Conservation (phyloP, 306 rosid species). For the Malus sieversii region DNA sequence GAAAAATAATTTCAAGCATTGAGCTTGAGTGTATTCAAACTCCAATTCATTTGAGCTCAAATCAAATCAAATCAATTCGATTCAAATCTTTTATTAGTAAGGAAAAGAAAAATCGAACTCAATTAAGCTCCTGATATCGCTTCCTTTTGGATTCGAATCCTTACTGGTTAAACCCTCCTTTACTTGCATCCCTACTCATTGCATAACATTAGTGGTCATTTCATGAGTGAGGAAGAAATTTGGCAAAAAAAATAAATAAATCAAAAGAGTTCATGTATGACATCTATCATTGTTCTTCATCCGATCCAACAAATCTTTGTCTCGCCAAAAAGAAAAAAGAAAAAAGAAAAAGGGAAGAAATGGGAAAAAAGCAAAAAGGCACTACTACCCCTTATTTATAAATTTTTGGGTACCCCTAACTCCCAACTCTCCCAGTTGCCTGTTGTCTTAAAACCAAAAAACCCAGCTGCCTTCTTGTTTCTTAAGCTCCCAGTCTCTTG, state of each 20-base stretch:
- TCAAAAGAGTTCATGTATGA: background rate
- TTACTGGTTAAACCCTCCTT: too few relatives aligned
- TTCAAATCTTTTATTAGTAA: too few relatives aligned
- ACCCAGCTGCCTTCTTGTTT: background rate
- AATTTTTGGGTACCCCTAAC: background rate
- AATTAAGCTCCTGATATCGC: too few relatives aligned
- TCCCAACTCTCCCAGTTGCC: background rate
- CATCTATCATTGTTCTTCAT: background rate
- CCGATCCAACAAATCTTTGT: slow-evolving; percentile 3
- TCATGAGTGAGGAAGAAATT: too few relatives aligned
- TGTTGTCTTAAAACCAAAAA: background rate
- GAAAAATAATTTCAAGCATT: background rate
- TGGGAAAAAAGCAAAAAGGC: background rate
- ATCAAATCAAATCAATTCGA: too few relatives aligned
- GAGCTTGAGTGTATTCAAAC: too few relatives aligned
- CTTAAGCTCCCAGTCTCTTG: background rate
- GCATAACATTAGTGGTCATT: too few relatives aligned
- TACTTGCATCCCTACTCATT: too few relatives aligned
- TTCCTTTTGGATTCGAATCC: too few relatives aligned
- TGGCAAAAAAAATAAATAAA: background rate
- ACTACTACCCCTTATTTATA: background rate
- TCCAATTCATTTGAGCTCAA: background rate
- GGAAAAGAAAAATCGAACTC: too few relatives aligned
- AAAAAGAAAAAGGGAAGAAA: background rate
- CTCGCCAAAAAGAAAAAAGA: background rate